These are phyloP conservation scores for Gossypium trilobum DNA, from an alignment of 441 rosid genomes.

Conservation along the genomic window DNA sequence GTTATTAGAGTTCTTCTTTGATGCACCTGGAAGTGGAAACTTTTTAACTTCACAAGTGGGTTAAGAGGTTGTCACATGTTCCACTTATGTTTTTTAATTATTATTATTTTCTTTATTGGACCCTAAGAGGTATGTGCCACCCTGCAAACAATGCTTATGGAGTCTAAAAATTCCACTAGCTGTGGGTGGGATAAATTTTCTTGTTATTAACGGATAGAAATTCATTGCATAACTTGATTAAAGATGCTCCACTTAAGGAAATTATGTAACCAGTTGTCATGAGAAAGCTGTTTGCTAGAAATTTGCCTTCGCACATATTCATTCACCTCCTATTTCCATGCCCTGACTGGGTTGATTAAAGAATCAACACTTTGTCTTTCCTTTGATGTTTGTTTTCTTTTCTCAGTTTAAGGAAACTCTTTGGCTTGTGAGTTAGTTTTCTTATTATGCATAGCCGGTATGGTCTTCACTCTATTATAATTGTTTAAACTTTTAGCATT, in stretches of 20 bases:
- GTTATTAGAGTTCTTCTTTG: too few species aligned
- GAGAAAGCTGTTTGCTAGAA: not conserved
- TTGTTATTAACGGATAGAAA: not conserved
- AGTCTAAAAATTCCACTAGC: too few species aligned
- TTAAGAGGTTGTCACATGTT: too few species aligned
- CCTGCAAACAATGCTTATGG: too few species aligned
- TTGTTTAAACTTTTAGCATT: not conserved
- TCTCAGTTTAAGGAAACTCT: not conserved
- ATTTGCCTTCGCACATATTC: not conserved
- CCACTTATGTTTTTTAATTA: too few species aligned
- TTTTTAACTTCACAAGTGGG: too few species aligned
- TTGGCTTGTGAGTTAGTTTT: not conserved
- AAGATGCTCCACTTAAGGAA: not conserved
- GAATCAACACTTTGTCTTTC: not conserved
- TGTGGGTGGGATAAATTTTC: too few species aligned
- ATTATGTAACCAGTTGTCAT: not conserved
- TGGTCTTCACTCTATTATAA: not conserved
- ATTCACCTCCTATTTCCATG: not conserved
- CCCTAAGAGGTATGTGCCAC: too few species aligned
- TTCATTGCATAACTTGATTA: not conserved
- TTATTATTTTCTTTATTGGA: too few species aligned
- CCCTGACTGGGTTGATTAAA: not conserved
- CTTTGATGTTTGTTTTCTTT: not conserved
- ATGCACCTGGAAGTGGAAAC: too few species aligned
- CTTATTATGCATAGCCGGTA: not conserved